Evolutionary conservation across 2,329 filamentous ascomycete species (phyloP).

Genomic region (Monilinia vaccinii-corymbosi): DNA sequence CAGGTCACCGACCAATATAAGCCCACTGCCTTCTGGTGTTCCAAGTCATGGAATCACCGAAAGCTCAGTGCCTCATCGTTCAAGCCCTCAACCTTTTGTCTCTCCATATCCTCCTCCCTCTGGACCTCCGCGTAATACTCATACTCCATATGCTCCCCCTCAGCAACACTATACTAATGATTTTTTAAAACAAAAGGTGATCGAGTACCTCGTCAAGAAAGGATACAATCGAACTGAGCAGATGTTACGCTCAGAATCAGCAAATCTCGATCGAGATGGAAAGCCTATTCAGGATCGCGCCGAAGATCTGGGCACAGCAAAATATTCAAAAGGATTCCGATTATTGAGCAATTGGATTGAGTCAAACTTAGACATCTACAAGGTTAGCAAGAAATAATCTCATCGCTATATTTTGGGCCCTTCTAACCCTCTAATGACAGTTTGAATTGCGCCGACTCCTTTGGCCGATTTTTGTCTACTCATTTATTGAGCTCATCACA

Average conservation of each 20-base stretch:
- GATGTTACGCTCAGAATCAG: slow-evolving; percentile 83
- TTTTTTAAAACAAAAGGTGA: slow-evolving; percentile 46
- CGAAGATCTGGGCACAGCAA: slow-evolving; percentile 64
- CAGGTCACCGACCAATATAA: not conserved
- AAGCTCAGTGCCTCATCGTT: too few species aligned
- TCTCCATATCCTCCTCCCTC: not conserved
- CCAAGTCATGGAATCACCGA: too few species aligned
- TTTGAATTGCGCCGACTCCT: slow-evolving; percentile 80
- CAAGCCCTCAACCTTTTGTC: not conserved
- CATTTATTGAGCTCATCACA: slow-evolving; percentile 69
- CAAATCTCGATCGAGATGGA: slow-evolving; percentile 72
- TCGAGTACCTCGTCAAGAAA: slow-evolving; percentile 92
- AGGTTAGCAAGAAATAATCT: slow-evolving; percentile 42
- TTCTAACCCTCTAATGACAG: slow-evolving; percentile 32
- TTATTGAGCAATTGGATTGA: slow-evolving; percentile 77
- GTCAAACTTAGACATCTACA: slow-evolving; percentile 88
- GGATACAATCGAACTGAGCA: slow-evolving; percentile 90
- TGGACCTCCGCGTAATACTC: not conserved
- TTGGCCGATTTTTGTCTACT: slow-evolving; percentile 94
- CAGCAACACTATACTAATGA: not conserved
- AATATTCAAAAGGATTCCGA: slow-evolving; percentile 67
- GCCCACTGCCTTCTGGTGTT: not conserved
- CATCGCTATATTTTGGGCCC: too few species aligned
- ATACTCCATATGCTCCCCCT: not conserved
- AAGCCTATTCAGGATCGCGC: slow-evolving; percentile 57